Percentiles rank a stretch among this genome's conserved stretches.
Conservation (phyloP, 2,329 filamentous ascomycete genomes). For the Apiospora rasikravindrae region DNA sequence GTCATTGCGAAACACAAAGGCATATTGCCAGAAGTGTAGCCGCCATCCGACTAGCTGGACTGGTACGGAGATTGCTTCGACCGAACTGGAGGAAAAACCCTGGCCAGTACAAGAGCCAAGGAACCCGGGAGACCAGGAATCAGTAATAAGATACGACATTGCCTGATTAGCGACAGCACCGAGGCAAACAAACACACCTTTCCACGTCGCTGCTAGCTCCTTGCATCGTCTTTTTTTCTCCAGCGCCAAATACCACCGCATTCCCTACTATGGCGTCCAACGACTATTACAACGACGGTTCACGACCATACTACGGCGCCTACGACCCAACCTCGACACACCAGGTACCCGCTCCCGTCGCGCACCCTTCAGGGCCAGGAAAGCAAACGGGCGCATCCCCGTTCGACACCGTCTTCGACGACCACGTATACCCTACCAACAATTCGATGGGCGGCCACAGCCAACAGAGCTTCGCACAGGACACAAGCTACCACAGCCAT, state of each 20-base stretch:
- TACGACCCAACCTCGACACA: constrained; percentile 39
- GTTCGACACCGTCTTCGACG: constrained; percentile 71
- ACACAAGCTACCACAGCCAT: constrained; percentile 63
- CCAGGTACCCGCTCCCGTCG: constrained; percentile 45
- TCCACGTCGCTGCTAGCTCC: not conserved
- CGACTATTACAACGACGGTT: constrained; percentile 66
- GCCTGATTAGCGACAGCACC: not conserved
- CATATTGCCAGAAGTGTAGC: not conserved
- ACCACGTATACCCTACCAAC: constrained; percentile 66
- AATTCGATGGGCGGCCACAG: constrained; percentile 45
- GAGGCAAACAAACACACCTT: not conserved
- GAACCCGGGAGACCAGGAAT: not conserved
- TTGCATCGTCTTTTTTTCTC: not conserved
- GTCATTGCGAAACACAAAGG: constrained; percentile 6
- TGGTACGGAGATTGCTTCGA: constrained; percentile 11
- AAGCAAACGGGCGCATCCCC: constrained; percentile 53
- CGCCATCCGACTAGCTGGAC: constrained; percentile 12
- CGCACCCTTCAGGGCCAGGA: constrained; percentile 45
- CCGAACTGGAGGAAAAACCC: not conserved
- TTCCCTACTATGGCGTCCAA: constrained; percentile 62
- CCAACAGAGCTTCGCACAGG: constrained; percentile 53
- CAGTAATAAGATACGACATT: not conserved
- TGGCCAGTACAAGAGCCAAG: not conserved
- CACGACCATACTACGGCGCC: constrained; percentile 45
- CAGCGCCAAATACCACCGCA: not conserved